Evolutionary conservation across 805 yeast genomes (phyloP).

Genomic region (Tetrapisispora iriomotensis): DNA sequence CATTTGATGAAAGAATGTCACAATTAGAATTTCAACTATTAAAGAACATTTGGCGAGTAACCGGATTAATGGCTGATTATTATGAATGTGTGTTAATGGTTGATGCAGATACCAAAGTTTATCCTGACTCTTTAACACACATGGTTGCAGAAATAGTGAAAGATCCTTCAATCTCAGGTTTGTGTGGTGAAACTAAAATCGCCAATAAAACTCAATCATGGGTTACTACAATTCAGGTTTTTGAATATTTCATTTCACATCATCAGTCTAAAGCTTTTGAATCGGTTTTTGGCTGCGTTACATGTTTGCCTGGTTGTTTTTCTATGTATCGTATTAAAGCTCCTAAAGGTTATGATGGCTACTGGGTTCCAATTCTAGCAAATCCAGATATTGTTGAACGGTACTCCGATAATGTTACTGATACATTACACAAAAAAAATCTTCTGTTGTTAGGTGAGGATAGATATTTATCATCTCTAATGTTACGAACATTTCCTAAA

Average conservation of each 20-base stretch:
- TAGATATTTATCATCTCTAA: conserved; percentile 71
- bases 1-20: conserved; percentile 92
- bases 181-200: conserved; percentile 91
- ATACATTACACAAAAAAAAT: conserved; percentile 79
- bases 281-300: conserved; percentile 89
- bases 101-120: conserved; percentile 87
- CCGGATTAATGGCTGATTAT: conserved; percentile 75
- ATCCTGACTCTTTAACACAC: conserved; percentile 79
- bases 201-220: conserved; percentile 73
- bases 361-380: conserved; percentile 89
- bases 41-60: conserved; percentile 65
- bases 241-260: conserved; percentile 87
- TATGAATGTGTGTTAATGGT: conserved; percentile 85
- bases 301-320: conserved; percentile 94
- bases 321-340: conserved; percentile 85
- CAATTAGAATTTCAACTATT: conserved; percentile 74
- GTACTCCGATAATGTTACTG: conserved; percentile 76
- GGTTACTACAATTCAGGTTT: conserved; percentile 91
- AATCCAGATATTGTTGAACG: conserved; percentile 91
- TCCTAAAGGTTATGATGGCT: conserved; percentile 69
- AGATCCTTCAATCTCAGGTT: conserved; percentile 81
- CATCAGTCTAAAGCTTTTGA: conserved; percentile 93
- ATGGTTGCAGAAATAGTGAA: conserved; percentile 84
- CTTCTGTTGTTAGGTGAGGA: conserved; percentile 83
- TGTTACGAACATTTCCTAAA: conserved; percentile 83